phyloP scores from a whole-genome alignment of 768 basidiomycete species.

The Pleurotus giganteus region DNA sequence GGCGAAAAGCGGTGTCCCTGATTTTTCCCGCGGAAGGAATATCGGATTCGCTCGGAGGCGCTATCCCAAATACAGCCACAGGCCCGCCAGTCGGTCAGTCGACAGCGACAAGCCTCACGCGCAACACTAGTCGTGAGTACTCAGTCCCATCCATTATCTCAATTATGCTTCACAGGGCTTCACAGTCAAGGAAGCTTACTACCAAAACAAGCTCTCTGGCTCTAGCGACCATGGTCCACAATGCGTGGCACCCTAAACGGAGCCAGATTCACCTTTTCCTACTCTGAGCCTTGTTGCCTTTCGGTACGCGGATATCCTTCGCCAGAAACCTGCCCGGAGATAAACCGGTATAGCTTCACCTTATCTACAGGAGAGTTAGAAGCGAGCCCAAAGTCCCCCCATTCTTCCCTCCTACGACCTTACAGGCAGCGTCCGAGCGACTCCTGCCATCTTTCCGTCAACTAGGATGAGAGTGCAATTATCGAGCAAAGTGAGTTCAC shows the following conservation, averaged over 20 bases:
- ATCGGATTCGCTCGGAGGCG: background rate
- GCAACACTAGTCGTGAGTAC: too few relatives aligned
- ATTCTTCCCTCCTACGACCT: background rate
- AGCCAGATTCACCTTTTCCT: background rate
- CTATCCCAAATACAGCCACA: too few relatives aligned
- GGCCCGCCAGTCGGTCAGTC: too few relatives aligned
- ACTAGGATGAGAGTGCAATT: background rate
- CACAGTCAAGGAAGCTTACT: background rate
- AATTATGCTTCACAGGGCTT: background rate
- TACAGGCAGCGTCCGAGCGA: background rate
- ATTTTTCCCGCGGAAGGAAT: background rate
- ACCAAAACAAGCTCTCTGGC: background rate
- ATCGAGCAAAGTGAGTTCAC: background rate
- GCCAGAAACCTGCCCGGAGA: constrained; percentile 1
- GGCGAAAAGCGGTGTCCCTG: too few relatives aligned
- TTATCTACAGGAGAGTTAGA: background rate
- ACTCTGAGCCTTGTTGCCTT: too few relatives aligned
- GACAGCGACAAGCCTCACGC: too few relatives aligned
- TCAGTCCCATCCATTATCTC: too few relatives aligned
- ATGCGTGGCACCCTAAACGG: background rate
- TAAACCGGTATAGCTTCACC: constrained; percentile 1
- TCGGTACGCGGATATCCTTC: constrained; percentile 7
- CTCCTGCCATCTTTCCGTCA: background rate
- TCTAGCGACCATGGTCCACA: background rate
- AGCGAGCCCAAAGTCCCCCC: background rate